These are phyloP conservation scores for Excoecaria agallocha DNA, from an alignment of 345 rosid species.

Conservation along the genomic window DNA sequence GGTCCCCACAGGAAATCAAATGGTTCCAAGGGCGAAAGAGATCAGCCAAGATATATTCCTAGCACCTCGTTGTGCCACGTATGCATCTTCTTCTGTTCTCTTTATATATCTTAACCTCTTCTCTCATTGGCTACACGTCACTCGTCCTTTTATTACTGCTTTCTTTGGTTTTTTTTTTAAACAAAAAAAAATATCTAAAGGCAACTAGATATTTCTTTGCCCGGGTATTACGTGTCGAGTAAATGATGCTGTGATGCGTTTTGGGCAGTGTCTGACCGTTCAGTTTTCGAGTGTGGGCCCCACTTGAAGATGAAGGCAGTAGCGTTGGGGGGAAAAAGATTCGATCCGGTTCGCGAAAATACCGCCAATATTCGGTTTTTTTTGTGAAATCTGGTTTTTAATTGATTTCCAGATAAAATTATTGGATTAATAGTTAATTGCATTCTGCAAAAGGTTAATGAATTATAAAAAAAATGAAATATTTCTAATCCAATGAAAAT, in stretches of 20 bases:
- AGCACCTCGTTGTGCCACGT: conserved; percentile 29
- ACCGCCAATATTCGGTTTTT: too few species aligned
- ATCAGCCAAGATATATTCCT: conserved; percentile 38
- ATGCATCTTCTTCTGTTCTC: background rate
- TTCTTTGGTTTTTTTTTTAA: background rate
- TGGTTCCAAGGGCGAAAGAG: conserved; percentile 5
- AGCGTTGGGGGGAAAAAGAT: background rate
- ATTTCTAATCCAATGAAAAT: too few species aligned
- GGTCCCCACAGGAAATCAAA: background rate
- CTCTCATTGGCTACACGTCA: conserved; percentile 27
- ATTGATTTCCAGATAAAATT: too few species aligned
- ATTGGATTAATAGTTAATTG: too few species aligned
- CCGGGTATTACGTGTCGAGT: conserved; percentile 21
- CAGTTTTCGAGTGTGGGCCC: background rate
- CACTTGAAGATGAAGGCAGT: background rate
- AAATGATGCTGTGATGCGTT: conserved; percentile 9
- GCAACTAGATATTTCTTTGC: conserved; percentile 32
- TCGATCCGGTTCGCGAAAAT: background rate
- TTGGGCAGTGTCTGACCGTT: conserved; percentile 5
- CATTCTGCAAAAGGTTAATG: too few species aligned
- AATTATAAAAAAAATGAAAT: too few species aligned
- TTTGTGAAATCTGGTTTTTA: too few species aligned
- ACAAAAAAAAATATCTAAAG: conserved; percentile 26
- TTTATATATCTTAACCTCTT: conserved; percentile 25
- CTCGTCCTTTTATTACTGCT: background rate